Percentiles rank a stretch among this genome's conserved stretches.
Evolutionary conservation across 108 stramenopile species (phyloP).

Genomic region (Nitzschia inconspicua): DNA sequence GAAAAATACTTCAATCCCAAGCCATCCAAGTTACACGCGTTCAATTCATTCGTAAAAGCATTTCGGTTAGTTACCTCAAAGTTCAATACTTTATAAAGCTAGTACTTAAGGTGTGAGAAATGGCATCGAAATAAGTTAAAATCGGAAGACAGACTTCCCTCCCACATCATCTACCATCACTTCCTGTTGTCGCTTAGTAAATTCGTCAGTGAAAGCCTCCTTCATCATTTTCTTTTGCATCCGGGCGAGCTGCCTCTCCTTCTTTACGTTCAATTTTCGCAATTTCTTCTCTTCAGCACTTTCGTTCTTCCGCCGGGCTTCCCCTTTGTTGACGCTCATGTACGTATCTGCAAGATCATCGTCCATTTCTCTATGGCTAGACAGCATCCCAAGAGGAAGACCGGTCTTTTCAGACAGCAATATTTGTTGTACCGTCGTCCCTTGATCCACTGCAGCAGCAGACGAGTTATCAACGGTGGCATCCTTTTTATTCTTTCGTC

Average conservation of each 20-base stretch:
- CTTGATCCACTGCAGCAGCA: constrained; percentile 15
- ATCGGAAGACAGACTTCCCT: constrained; percentile 77
- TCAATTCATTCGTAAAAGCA: no score
- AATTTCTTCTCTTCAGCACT: constrained; percentile 78
- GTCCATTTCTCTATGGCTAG: constrained; percentile 30
- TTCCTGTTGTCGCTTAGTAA: constrained; percentile 50
- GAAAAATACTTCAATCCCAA: no score
- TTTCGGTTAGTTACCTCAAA: no score
- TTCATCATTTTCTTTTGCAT: constrained; percentile 92
- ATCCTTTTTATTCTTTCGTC: constrained; percentile 44
- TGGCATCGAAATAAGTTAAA: no score
- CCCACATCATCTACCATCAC: constrained; percentile 64
- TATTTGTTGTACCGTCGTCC: constrained; percentile 45
- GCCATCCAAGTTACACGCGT: no score
- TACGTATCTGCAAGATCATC: constrained; percentile 47
- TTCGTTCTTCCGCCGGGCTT: constrained; percentile 73
- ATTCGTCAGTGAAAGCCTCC: constrained; percentile 82
- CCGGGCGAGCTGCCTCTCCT: constrained; percentile 78
- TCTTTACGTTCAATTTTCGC: constrained; percentile 81
- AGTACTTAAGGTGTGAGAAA: no score
- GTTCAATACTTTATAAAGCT: no score
- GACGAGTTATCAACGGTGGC: constrained; percentile 15
- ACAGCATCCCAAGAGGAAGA: constrained; percentile 78
- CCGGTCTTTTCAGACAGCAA: constrained; percentile 89
- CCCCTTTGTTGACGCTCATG: constrained; percentile 83